Percentiles rank a stretch among this genome's conserved stretches.
These are phyloP conservation scores for Candida germanica DNA, from an alignment of 805 yeast species.

Conservation along the genomic window DNA sequence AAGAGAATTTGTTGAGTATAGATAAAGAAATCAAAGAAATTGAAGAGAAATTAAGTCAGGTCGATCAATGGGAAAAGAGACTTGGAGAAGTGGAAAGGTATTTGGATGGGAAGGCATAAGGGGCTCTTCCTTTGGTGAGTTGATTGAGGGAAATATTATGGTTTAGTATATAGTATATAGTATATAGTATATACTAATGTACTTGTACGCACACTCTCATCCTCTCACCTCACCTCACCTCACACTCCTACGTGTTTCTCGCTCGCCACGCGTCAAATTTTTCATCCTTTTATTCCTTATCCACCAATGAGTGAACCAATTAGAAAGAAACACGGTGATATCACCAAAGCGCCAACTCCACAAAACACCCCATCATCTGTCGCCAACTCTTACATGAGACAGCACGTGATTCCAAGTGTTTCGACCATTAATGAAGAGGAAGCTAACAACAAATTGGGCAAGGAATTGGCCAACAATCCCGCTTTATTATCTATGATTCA, in stretches of 20 bases:
- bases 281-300: no score
- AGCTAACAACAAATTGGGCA: constrained; percentile 31
- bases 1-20: constrained; percentile 61
- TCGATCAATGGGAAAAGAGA: constrained; percentile 57
- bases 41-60: constrained; percentile 56
- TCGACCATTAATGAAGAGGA: constrained; percentile 77
- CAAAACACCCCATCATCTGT: constrained; percentile 96
- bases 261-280: constrained; percentile 4
- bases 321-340: constrained; percentile 64
- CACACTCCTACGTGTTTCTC: not conserved
- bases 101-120: constrained; percentile 47
- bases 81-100: constrained; percentile 54
- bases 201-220: constrained; percentile 1
- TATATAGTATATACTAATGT: not conserved
- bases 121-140: no score
- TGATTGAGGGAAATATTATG: constrained; percentile 1
- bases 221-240: not conserved
- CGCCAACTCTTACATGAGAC: constrained; percentile 66
- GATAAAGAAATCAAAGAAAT: constrained; percentile 75
- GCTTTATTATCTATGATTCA: constrained; percentile 83
- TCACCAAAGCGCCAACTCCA: constrained; percentile 94
- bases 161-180: not conserved
- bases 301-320: constrained; percentile 93
- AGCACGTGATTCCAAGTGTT: constrained; percentile 53
- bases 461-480: constrained; percentile 71